A percentile compares a stretch with the other conserved stretches of the same genome.
Evolutionary conservation across 2,329 filamentous ascomycete genomes (phyloP).

Genomic region (Hirsutella rhossiliensis): DNA sequence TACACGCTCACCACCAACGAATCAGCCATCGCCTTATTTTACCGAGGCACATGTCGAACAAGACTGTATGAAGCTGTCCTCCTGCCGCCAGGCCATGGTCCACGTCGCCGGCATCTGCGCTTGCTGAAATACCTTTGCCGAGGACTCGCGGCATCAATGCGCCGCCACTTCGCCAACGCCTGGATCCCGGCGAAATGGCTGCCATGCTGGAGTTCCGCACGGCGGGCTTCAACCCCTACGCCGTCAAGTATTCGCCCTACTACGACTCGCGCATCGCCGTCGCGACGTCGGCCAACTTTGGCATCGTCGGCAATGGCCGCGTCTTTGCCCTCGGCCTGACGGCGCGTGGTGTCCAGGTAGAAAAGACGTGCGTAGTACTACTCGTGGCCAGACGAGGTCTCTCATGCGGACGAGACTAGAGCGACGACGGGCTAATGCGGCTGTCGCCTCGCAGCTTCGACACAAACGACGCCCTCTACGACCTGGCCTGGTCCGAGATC

Average conservation of each 20-base stretch:
- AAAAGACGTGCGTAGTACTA: slow-evolving; percentile 64
- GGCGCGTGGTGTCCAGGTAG: slow-evolving; percentile 67
- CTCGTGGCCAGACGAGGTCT: no score
- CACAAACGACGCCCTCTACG: slow-evolving; percentile 93
- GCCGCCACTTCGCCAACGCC: neutral
- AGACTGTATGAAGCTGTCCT: no score
- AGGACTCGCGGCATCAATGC: neutral
- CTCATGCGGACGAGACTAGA: no score
- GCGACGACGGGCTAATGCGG: neutral
- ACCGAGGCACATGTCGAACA: no score
- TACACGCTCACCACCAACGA: neutral
- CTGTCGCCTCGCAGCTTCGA: slow-evolving; percentile 55
- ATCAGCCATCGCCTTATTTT: no score
- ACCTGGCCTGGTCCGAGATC: slow-evolving; percentile 88
- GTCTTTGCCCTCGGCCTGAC: slow-evolving; percentile 77
- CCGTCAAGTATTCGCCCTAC: slow-evolving; percentile 96
- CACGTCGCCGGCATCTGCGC: no score
- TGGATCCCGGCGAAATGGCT: slow-evolving; percentile 21
- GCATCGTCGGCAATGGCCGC: slow-evolving; percentile 89
- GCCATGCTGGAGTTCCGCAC: slow-evolving; percentile 92
- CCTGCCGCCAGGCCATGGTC: no score
- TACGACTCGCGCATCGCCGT: slow-evolving; percentile 92
- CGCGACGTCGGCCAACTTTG: slow-evolving; percentile 86
- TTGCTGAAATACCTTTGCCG: neutral
- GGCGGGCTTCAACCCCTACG: slow-evolving; percentile 88